phyloP scores from a whole-genome alignment of 1,284 basidiomycete genomes.

The Sporisorium iseilematis-ciliati region DNA sequence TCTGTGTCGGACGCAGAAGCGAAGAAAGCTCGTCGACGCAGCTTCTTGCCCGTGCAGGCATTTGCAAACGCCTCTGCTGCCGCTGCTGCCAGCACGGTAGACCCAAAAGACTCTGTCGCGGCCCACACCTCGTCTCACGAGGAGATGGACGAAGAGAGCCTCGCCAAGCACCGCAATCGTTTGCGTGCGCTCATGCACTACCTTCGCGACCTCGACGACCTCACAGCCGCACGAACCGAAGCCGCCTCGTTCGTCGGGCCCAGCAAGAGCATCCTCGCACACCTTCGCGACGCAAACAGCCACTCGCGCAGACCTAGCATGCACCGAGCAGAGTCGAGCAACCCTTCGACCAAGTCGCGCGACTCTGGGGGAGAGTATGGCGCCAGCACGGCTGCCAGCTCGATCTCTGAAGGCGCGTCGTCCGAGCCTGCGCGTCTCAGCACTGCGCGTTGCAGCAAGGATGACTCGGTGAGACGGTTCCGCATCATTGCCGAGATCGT shows the following conservation, averaged over 20 bases:
- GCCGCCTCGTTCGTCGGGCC: slow-evolving; percentile 28
- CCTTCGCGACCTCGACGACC: slow-evolving; percentile 91
- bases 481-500: slow-evolving; percentile 69
- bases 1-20: slow-evolving; percentile 18
- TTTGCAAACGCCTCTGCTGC: slow-evolving; percentile 13
- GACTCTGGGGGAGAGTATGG: slow-evolving; percentile 39
- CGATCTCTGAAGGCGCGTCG: slow-evolving; percentile 24
- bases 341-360: slow-evolving; percentile 43
- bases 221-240: slow-evolving; percentile 69
- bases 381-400: slow-evolving; percentile 38
- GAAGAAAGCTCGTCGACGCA: slow-evolving; percentile 39
- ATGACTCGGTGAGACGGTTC: slow-evolving; percentile 66
- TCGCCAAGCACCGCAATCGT: slow-evolving; percentile 76
- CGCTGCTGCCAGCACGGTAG: background rate
- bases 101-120: background rate
- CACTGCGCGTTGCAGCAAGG: slow-evolving; percentile 52
- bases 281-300: slow-evolving; percentile 24
- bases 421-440: slow-evolving; percentile 24
- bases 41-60: slow-evolving; percentile 42
- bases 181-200: slow-evolving; percentile 93
- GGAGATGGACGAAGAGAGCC: slow-evolving; percentile 42
- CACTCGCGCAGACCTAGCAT: slow-evolving; percentile 35
- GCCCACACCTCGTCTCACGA: background rate
- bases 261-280: slow-evolving; percentile 34
- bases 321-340: slow-evolving; percentile 46